Conservation (phyloP, 2,329 filamentous ascomycete genomes). For the Aspergillus nomiae region DNA sequence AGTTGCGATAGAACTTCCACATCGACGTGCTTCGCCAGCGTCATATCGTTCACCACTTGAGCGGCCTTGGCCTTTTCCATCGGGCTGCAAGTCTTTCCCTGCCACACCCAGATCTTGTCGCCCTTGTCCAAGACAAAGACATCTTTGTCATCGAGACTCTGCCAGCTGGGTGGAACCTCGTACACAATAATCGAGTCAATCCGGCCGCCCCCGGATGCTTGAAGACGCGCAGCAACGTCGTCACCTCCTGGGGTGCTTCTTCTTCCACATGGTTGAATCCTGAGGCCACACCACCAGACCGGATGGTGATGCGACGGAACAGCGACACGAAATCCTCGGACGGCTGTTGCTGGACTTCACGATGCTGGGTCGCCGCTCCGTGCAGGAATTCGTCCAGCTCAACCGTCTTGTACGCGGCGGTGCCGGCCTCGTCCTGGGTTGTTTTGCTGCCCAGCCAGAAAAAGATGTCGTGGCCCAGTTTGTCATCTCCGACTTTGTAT, state of each 20-base stretch:
- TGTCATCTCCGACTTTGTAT: conserved; percentile 53
- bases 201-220: conserved; percentile 56
- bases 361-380: conserved; percentile 64
- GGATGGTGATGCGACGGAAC: conserved; percentile 63
- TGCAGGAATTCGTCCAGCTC: conserved; percentile 69
- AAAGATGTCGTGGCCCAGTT: conserved; percentile 65
- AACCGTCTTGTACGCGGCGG: conserved; percentile 70
- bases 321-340: conserved; percentile 63
- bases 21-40: conserved; percentile 62
- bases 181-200: conserved; percentile 59
- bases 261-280: conserved; percentile 66
- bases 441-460: conserved; percentile 70
- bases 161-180: conserved; percentile 64
- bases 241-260: conserved; percentile 47
- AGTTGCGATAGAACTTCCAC: conserved; percentile 66
- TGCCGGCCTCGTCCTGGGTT: conserved; percentile 68
- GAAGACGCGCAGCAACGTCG: conserved; percentile 64
- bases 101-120: conserved; percentile 70
- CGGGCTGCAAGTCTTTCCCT: conserved; percentile 64
- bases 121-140: conserved; percentile 66
- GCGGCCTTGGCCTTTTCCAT: conserved; percentile 71
- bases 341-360: conserved; percentile 62
- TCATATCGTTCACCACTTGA: conserved; percentile 62
- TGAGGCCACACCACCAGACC: conserved; percentile 61
- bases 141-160: conserved; percentile 65